A percentile compares a stretch with the other conserved stretches of the same genome.
Evolutionary conservation across 148 eudicot species (phyloP).

Genomic region (Camellia sinensis): DNA sequence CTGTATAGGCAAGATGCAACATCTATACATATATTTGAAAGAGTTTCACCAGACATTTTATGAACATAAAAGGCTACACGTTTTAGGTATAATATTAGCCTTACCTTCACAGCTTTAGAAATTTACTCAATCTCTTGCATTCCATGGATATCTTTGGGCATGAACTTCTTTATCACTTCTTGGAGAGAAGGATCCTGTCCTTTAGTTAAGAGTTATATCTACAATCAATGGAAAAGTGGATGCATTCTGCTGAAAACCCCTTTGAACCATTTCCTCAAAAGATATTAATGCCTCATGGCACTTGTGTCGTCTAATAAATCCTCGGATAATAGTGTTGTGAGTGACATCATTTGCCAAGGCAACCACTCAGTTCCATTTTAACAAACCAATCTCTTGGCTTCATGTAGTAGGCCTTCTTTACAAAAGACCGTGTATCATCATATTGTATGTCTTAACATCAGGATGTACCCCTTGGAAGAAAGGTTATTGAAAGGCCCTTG

Average conservation of each 20-base stretch:
- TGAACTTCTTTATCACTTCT: neutral
- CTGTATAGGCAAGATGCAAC: no score
- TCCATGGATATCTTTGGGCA: neutral
- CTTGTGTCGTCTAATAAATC: neutral
- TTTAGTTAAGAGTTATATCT: neutral
- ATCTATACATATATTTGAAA: no score
- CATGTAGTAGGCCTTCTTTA: neutral
- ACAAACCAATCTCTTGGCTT: constrained; percentile 13
- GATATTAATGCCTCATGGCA: neutral
- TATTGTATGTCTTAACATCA: neutral
- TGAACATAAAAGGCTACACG: no score
- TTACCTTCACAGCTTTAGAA: no score
- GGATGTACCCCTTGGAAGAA: neutral
- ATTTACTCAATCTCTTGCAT: no score
- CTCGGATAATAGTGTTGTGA: constrained; percentile 7
- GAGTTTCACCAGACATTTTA: no score
- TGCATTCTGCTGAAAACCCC: constrained; percentile 12
- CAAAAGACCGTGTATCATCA: neutral
- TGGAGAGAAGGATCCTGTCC: neutral
- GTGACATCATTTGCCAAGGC: neutral
- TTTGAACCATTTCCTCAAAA: constrained; percentile 1
- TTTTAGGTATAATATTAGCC: no score
- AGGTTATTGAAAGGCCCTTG: neutral
- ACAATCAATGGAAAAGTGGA: neutral
- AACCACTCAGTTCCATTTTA: constrained; percentile 16